phyloP scores from a whole-genome alignment of 2,329 filamentous ascomycete species.

The Hypoxylon sp. region DNA sequence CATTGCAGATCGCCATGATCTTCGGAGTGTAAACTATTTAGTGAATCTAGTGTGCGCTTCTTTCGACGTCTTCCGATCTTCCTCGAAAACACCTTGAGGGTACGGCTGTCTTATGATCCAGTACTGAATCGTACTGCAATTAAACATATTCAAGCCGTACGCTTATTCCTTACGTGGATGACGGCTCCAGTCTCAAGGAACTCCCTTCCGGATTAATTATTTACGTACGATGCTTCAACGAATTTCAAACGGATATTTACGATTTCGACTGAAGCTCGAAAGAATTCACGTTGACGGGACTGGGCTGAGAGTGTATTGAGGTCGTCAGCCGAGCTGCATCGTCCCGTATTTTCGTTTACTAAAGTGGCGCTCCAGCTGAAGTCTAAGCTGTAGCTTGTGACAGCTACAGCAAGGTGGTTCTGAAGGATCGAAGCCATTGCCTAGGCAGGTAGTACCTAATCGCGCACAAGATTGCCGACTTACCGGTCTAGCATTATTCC shows the following conservation, averaged over 20 bases:
- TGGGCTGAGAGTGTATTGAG: background rate
- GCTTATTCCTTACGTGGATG: background rate
- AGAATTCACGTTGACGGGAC: background rate
- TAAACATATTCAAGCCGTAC: background rate
- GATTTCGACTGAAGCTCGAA: too few relatives aligned
- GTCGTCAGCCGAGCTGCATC: background rate
- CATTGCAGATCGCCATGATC: slow-evolving; percentile 28
- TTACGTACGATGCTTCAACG: background rate
- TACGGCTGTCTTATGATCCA: background rate
- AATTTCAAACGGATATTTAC: background rate
- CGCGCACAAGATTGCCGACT: background rate
- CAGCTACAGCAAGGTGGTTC: background rate
- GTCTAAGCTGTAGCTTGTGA: background rate
- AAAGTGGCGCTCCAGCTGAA: background rate
- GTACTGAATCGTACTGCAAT: background rate
- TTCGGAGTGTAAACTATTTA: slow-evolving; percentile 22
- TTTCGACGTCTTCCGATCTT: slow-evolving; percentile 20
- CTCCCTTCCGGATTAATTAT: background rate
- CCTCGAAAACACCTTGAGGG: background rate
- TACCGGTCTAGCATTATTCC: background rate
- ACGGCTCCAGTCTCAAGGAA: background rate
- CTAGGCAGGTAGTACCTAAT: too few relatives aligned
- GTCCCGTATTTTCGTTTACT: background rate
- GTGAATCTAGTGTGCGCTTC: slow-evolving; percentile 13
- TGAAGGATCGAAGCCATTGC: background rate